These are phyloP conservation scores for Mesotaenium endlicherianum DNA, from an alignment of 139 green algal genomes.

Conservation along the genomic window DNA sequence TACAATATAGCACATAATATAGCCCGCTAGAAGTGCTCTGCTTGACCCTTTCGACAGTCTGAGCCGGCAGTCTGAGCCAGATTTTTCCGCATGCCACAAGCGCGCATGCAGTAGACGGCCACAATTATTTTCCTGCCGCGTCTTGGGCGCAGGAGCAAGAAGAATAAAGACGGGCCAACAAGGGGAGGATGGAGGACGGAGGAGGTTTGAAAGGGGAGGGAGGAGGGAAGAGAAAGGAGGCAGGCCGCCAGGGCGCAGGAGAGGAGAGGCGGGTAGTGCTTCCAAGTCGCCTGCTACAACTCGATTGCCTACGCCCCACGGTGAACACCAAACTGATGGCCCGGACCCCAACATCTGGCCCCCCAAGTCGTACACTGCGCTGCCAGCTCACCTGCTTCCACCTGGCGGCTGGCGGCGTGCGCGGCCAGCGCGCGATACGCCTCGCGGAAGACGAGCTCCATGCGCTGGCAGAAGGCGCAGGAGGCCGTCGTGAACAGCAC, in stretches of 20 bases:
- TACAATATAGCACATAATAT: no score
- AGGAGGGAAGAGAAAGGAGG: background rate
- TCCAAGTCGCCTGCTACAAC: background rate
- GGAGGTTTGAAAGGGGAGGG: background rate
- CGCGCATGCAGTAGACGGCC: no score
- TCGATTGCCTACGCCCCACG: background rate
- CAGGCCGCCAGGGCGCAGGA: background rate
- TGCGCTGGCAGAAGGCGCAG: background rate
- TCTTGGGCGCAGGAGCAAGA: no score
- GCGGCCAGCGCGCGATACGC: background rate
- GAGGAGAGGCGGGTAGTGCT: background rate
- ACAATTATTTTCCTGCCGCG: no score
- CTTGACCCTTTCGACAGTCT: no score
- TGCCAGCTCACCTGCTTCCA: background rate
- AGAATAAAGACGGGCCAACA: background rate
- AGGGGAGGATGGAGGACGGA: background rate
- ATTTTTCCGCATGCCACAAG: no score
- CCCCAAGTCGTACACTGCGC: no score
- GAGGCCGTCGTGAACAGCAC: background rate
- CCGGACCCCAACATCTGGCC: no score
- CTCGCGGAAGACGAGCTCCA: slow-evolving; percentile 5
- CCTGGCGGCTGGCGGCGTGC: background rate
- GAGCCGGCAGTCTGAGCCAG: no score
- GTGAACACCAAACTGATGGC: no score
- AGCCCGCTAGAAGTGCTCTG: no score